phyloP scores from a whole-genome alignment of 257 asterid genomes.

The Solanum chiquidenum region DNA sequence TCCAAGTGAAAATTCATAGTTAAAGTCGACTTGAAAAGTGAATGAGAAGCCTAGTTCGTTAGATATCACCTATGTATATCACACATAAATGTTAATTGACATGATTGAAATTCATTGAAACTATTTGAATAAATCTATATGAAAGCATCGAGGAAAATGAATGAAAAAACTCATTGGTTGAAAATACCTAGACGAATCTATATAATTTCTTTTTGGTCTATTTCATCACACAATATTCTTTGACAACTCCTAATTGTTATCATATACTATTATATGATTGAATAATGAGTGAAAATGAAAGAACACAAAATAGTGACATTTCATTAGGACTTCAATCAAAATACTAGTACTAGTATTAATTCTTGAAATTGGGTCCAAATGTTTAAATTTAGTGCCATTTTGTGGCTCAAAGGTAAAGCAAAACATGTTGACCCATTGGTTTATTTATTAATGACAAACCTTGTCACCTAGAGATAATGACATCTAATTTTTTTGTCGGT shows the following conservation, averaged over 20 bases:
- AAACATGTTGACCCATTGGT: slow-evolving; percentile 32
- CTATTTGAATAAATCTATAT: not conserved
- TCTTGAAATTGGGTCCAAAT: not conserved
- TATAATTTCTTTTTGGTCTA: no score
- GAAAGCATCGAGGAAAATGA: no score
- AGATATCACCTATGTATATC: not conserved
- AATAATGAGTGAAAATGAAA: not conserved
- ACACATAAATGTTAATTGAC: not conserved
- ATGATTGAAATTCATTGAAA: not conserved
- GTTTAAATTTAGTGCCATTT: slow-evolving; percentile 10
- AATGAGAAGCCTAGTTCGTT: not conserved
- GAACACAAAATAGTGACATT: not conserved
- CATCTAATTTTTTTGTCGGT: not conserved
- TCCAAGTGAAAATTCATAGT: not conserved
- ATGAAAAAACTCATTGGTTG: not conserved
- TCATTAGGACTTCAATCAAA: not conserved
- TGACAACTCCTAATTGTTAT: not conserved
- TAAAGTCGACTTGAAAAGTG: not conserved
- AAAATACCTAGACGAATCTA: not conserved
- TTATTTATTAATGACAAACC: not conserved
- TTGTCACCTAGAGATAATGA: not conserved
- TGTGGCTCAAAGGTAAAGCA: slow-evolving; percentile 19
- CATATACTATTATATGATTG: not conserved
- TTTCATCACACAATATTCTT: not conserved
- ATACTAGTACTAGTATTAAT: not conserved